Evolutionary conservation across 202 grass and related monocot genomes (phyloP), one percentile per base, ranked within the genome.

Genomic region (Tripidium arundinaceum): DNA sequence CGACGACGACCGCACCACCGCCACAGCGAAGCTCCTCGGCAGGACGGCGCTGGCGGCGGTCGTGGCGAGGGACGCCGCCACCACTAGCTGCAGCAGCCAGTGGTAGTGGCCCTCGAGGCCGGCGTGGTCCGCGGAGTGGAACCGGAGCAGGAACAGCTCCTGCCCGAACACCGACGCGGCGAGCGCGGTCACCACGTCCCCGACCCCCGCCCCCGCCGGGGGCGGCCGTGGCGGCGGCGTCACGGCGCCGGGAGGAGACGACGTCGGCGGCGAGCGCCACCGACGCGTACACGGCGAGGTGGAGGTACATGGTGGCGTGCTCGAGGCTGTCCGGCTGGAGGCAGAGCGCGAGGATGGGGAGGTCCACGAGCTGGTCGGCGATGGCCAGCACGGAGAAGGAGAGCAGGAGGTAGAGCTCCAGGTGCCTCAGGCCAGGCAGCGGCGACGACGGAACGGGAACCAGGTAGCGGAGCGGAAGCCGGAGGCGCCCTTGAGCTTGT

Each of bases 251-350:
- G 29, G 69, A 58, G 86, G 52, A 58, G 8, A 24, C 39, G 39
- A 28, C 67, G 73, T 91, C 94, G 63, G 81, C 81, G 5, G 84
- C 87, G 3, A 97, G 84, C 12, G 91, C 87, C 25, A 86, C 86
- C 1, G 87, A 80, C 8, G 87, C 54, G 73, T 97, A 97, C 28
- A 97, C 70, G 8, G 85, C 84, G 37, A 97, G 82, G 66, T 97
- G 94, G 72, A 97, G 79, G 86, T 91, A 97, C 87, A 97, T 97
- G 82, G 94, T 91, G 77, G 89, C 86, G 65, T 97, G 94, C 81
- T 97, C 94, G 77, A 91, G 90, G 60, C 80, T 90, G 62, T 88
- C 77, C 21, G 87, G 82, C 3, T 84, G 83, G 86, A 91, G 80
- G 19, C 58, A 22, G 36, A 87, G 60, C 36, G 79, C 59, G 45